These are phyloP conservation scores for Fusarium napiforme DNA, from an alignment of 2,329 filamentous ascomycete species.

Conservation along the genomic window DNA sequence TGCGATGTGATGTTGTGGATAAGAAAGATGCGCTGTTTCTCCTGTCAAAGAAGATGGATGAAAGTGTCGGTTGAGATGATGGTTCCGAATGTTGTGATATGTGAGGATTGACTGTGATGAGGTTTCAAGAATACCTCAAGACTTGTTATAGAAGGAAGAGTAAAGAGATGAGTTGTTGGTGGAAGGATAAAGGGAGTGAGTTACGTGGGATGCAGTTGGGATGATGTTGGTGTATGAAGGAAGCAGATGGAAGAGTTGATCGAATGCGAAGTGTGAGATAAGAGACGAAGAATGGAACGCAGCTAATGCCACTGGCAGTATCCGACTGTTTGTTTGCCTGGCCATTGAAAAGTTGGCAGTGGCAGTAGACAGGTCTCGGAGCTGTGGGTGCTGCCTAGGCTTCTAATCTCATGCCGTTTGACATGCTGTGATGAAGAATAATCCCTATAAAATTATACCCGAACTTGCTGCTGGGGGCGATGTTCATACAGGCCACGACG, in stretches of 20 bases:
- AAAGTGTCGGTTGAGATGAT: neutral
- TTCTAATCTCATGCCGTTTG: neutral
- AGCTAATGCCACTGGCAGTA: neutral
- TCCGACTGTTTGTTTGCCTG: neutral
- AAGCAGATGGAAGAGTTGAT: neutral
- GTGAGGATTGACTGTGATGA: neutral
- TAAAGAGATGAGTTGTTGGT: fast-evolving
- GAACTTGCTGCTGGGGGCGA: too few relatives aligned
- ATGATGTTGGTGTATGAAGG: neutral
- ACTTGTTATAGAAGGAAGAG: neutral
- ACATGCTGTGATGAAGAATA: too few relatives aligned
- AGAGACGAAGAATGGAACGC: fast-evolving
- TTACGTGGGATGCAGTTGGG: too few relatives aligned
- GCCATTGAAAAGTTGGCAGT: fast-evolving
- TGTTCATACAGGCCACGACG: fast-evolving
- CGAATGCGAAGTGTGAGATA: too few relatives aligned
- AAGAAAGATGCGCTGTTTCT: too few relatives aligned
- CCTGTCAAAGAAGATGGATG: neutral
- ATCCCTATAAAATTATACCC: too few relatives aligned
- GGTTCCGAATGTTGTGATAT: neutral
- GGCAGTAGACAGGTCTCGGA: too few relatives aligned
- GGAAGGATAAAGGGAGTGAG: too few relatives aligned
- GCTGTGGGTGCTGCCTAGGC: neutral
- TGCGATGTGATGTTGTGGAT: fast-evolving
- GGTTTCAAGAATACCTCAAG: fast-evolving